phyloP scores from a whole-genome alignment of 2,329 filamentous ascomycete genomes.

The Pestalotiopsis sp. region DNA sequence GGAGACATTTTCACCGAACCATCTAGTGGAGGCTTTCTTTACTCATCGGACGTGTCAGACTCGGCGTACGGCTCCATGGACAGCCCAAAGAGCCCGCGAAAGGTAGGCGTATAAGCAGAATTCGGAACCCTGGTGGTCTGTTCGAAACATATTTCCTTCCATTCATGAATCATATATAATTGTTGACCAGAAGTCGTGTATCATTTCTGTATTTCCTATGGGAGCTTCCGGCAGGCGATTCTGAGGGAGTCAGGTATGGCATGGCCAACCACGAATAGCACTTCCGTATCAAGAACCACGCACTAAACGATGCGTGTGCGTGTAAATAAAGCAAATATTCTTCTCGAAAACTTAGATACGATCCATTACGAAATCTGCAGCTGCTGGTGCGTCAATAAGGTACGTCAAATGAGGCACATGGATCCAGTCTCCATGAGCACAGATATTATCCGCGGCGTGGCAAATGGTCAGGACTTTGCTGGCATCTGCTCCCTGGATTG shows the following conservation, averaged over 20 bases:
- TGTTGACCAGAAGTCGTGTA: too few relatives aligned
- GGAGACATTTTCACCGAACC: neutral
- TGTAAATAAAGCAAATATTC: neutral
- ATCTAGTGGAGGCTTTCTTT: neutral
- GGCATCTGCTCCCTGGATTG: neutral
- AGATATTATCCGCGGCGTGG: constrained; percentile 9
- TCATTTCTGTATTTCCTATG: too few relatives aligned
- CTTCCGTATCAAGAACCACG: too few relatives aligned
- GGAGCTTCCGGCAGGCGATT: too few relatives aligned
- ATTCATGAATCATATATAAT: too few relatives aligned
- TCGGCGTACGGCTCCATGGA: constrained; percentile 10
- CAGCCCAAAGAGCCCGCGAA: constrained; percentile 3
- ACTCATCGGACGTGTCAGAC: constrained; percentile 5
- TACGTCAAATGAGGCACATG: constrained; percentile 9
- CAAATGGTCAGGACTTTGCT: constrained; percentile 7
- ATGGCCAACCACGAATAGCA: too few relatives aligned
- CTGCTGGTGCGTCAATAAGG: neutral
- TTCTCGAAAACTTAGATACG: neutral
- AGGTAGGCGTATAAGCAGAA: neutral
- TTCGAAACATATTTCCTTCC: too few relatives aligned
- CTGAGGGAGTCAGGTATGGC: too few relatives aligned
- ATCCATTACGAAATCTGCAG: neutral
- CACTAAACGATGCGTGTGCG: neutral
- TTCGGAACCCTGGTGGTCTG: too few relatives aligned
- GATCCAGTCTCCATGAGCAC: constrained; percentile 9